phyloP scores from a whole-genome alignment of 768 basidiomycete species.

The Naganishia vaughanmartiniae region DNA sequence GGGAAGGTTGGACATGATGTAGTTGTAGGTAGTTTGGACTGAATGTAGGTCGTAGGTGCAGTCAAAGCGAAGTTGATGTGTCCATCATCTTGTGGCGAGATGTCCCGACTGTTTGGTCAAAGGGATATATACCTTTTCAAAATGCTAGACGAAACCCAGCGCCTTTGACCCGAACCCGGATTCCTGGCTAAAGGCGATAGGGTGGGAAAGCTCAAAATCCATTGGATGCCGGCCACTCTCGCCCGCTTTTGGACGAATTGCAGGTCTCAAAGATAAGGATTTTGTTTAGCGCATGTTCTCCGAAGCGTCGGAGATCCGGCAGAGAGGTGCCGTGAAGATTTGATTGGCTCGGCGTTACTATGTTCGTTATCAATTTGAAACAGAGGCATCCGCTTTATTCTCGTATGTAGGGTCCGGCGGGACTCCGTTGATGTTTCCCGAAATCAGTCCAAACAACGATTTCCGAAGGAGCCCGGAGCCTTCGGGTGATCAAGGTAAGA shows the following conservation, averaged over 20 bases:
- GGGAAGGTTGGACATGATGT: slow-evolving; percentile 52
- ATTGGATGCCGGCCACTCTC: slow-evolving; percentile 22
- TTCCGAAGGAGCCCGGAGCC: background rate
- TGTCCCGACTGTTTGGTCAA: background rate
- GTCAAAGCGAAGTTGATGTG: slow-evolving; percentile 18
- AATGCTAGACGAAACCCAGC: background rate
- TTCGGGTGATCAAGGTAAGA: slow-evolving; percentile 4
- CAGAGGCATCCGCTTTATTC: background rate
- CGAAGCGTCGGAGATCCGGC: slow-evolving; percentile 1
- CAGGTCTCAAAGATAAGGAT: slow-evolving; percentile 23
- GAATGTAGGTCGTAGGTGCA: slow-evolving; percentile 6
- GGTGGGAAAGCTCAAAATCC: background rate
- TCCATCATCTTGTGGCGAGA: background rate
- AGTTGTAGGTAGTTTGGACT: slow-evolving; percentile 19
- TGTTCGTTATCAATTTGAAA: background rate
- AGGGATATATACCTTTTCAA: slow-evolving; percentile 5
- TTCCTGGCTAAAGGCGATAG: background rate
- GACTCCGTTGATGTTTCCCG: background rate
- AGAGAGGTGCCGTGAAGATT: background rate
- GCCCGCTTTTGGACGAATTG: slow-evolving; percentile 12
- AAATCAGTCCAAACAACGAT: background rate
- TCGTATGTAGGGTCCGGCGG: background rate
- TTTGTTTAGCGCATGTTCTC: slow-evolving; percentile 1
- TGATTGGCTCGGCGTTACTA: slow-evolving; percentile 22
- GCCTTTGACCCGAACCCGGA: slow-evolving; percentile 7